phyloP scores from a whole-genome alignment of 73 alveolate species.

The Stentor roeselii region DNA sequence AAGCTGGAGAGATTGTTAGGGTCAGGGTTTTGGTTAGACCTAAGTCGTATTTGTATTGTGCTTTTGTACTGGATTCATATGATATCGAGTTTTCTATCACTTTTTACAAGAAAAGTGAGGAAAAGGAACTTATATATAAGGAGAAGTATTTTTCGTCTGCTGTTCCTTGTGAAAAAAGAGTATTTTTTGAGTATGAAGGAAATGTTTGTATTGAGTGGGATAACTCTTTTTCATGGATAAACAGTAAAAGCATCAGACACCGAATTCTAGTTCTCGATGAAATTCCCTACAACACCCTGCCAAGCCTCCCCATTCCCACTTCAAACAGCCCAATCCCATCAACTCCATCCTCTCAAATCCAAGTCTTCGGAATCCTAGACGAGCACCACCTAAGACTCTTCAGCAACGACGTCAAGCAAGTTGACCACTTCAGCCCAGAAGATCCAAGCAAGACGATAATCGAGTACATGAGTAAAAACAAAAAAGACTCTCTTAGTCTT shows the following conservation, averaged over 20 bases:
- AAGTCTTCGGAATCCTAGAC: not conserved
- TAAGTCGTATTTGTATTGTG: not conserved
- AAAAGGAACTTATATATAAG: not conserved
- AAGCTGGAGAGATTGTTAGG: not conserved
- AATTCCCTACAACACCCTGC: no score
- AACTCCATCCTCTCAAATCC: not conserved
- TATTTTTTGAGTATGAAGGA: no score
- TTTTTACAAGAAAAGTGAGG: not conserved
- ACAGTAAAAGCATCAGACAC: not conserved
- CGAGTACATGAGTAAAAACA: not conserved
- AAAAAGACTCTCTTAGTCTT: no score
- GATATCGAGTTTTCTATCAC: no score
- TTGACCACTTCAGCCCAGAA: not conserved
- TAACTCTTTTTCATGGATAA: not conserved
- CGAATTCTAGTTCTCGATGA: not conserved
- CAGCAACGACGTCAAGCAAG: not conserved
- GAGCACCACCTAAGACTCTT: not conserved
- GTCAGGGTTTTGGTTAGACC: not conserved
- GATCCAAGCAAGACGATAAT: not conserved
- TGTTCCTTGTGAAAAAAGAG: not conserved
- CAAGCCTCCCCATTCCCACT: not conserved
- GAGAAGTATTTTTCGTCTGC: not conserved
- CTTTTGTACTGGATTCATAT: not conserved
- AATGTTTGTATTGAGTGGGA: not conserved
- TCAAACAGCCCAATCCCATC: not conserved